Base-by-base conservation (phyloP, 176 grass and related monocot species). In the Metroxylon sagu region DNA sequence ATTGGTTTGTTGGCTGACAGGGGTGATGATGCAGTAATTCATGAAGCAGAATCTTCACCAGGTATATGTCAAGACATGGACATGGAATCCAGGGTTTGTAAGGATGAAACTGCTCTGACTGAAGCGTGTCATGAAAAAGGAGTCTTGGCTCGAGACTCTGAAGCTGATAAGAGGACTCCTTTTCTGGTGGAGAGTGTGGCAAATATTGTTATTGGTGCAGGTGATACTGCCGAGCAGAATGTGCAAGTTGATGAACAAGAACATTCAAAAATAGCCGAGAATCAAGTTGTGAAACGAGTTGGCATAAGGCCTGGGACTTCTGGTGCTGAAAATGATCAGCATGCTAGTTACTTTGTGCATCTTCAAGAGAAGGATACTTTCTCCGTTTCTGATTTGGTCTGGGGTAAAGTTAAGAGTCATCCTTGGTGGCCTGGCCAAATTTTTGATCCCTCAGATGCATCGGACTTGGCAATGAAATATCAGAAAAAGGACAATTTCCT, bases 361-460 rank as follows among this genome's bases (percentile, higher is more conserved):
- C 74, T 70, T 62, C 67, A 88, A 16, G 81, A 91, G 6, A 84
- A 78, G 57, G 72, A 76, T 4, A 19, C 53, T 35, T 92, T 97
- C 60, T 54, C 64, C 62, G 77, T 85, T 19, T 73, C 80, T 73
- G 87, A 97, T 83, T 81, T 97, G 7, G 87, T 97, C 31, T 97
- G 93, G 93, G 87, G 87, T 56, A 97, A 97, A 85, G 93, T 97
- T 21, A 97, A 97, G 66, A 88, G 93, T 35, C 93, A 88, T 74
- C 93, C 93, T 63, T 97, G 93, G 93, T 97, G 93, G 93, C 93
- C 93, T 67, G 93, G 93, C 16, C 83, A 91, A 81, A 97, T 97
- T 51, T 88, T 88, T 50, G 74, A 85, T 65, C 78, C 81, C 16
- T 83, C 87, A 18, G 76, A 97, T 43, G 93, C 86, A 15, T 97